Base-by-base conservation (phyloP, 495 filamentous ascomycete species). In the Penicillium psychrofluorescens region DNA sequence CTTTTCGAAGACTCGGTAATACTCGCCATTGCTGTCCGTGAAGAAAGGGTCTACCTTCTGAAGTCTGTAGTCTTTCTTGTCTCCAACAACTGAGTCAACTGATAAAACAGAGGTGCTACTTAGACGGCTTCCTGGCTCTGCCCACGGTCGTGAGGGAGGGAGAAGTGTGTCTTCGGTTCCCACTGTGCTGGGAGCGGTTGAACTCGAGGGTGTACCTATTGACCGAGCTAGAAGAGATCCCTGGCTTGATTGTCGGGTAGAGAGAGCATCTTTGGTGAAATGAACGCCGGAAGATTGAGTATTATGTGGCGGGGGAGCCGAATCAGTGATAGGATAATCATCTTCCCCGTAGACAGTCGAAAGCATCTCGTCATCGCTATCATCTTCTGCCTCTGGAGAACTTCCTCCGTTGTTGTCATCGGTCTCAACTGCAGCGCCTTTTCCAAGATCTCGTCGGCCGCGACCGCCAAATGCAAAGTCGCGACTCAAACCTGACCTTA, bases 21-120 rank as follows among this genome's bases (percentile, higher is more conserved):
- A 85, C 44, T 79, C 70, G 13, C 82, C 83, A 34, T 69, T 79
- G 22, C 76, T 72, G 51, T 86, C 83, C 4, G 80, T 85, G 65
- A 86, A 86, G 66, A 78, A 83, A 5, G 81, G 82, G 42, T 84
- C 79, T 5, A 85, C 80, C 39, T 84, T 78, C 51, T 85, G 82
- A 9, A 85, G 70, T 47, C 77, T 76, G 46, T 77, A 79, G 46
- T 85, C 78, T 22, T 77, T 78, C 48, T 77, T 71, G 39, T 80
- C 79, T 11, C 78, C 78, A 11, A 81, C 70, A 7, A 85, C 73
- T 1, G 75, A 76, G 29, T 75, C 68, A 35, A 75, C 71, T 2
- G 68, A 72, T 27, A 74, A 59, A 43, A 76, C 58, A 53, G 79
- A 74, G 29, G 67, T 46, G 34, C 61, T 62, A 37, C 63, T 71